Evolutionary conservation across 2,329 filamentous ascomycete genomes (phyloP), one percentile per base, ranked within the genome.

Genomic region (Aspergillus sp.): DNA sequence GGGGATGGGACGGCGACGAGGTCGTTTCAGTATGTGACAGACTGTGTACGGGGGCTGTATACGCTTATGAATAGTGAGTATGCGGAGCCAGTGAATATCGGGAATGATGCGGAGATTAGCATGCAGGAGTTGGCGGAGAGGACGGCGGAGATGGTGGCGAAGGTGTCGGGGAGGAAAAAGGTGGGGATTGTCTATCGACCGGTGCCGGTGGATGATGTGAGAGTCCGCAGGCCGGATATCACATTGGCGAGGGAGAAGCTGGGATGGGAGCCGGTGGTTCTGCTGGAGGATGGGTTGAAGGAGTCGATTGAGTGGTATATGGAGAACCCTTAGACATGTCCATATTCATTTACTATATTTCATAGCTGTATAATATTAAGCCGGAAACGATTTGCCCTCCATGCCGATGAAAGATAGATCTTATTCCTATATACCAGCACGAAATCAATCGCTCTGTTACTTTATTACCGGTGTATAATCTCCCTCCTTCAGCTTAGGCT

Each of bases 11-110:
- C 47, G 7, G 51, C 58, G 9, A 62, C 60, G 37, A 47, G 58
- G 30, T 61, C 56, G 11, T 62, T 62, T 44, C 58, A 62, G 39
- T 62, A 57, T 46, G 48, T 64, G 6, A 52, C 59, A 13, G 58
- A 62, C 44, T 55, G 59, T 12, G 45, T 58, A 38, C 47, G 57
- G 13, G 60, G 59, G 1, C 53, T 64, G 11, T 53, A 59, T 36
- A 36, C 35, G 6, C 48, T 64, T 6, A 62, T 64, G 60, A 54
- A 53, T 8, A 58, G 53, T 27, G 51, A 52, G 12, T 60, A 52
- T 43, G 50, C 45, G 9, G 44, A 55, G 11, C 58, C 58, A 3
- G 57, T 62, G 19, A 64, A 62, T 43, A 52, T 64, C 31, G 59
- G 60, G 5, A 62, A 61, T 37, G 52, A 54, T 27, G 45, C 54